Base-by-base conservation (phyloP, 1,284 basidiomycete species). In the Phlebopus sp. region DNA sequence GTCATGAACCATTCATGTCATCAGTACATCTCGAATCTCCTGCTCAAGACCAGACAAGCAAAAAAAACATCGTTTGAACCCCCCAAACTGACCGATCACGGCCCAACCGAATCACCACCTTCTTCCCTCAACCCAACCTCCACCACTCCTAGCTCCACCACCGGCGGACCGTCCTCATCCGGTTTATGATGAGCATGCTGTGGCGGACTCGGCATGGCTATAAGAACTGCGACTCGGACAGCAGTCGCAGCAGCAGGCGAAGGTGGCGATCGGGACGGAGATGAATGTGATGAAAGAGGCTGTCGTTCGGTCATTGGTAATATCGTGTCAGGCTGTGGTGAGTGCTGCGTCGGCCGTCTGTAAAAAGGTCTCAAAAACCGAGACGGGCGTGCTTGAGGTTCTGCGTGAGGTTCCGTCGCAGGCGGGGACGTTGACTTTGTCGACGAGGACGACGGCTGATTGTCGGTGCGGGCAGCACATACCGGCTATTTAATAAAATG, bases 161-260 rank as follows among this genome's bases (percentile, higher is more conserved):
- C 67, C 0, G 78, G 78, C 8, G 75, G 64, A 15, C 68, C 68
- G 14, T 60, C 63, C 29, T 73, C 69, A n/a, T 71, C 73, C 13
- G 51, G 19, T n/a, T 41, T 13, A 27, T 41, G 11, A 25, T 44
- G 62, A 18, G 42, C 51, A 35, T 44, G 63, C 51, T 44, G 56
- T 8, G 64, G 52, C 5, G 60, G 55, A 18, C 59, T 56, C 4
- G 79, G 79, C 80, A 81, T 81, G 1, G 78, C 77, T 37, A 81
- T 75, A 39, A 81, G 67, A 27, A 81, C 74, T 0, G 76, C 72
- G 11, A 81, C 69, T 27, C 67, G 68, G 32, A 64, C 47, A 19
- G 56, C 36, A 38, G 50, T 39, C 25, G 55, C 27, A 8, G 27
- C 27, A 29, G 27, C 8, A 5, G 4, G 27, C 9, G 27, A 29